phyloP scores from a whole-genome alignment of 2,329 filamentous ascomycete genomes.

The Cordyceps javanica region DNA sequence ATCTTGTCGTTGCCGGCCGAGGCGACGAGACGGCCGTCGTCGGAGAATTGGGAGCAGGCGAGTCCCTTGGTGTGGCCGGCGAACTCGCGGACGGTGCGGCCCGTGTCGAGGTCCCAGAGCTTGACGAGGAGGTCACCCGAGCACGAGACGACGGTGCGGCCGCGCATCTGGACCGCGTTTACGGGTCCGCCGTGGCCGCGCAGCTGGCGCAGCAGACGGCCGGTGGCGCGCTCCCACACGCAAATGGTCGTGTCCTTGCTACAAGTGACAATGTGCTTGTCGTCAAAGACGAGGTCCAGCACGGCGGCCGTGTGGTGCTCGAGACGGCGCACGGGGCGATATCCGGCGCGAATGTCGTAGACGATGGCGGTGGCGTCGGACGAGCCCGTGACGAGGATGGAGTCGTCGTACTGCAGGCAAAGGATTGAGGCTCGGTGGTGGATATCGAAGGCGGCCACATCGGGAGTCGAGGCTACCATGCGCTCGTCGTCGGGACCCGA shows the following conservation, averaged over 20 bases:
- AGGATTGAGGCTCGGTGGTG: conserved; percentile 91
- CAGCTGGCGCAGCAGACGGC: conserved; percentile 68
- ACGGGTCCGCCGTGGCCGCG: conserved; percentile 85
- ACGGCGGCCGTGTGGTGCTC: conserved; percentile 79
- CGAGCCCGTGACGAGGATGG: conserved; percentile 90
- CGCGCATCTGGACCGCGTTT: conserved; percentile 92
- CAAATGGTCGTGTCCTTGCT: conserved; percentile 94
- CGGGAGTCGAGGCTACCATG: conserved; percentile 43
- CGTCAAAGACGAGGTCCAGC: conserved; percentile 87
- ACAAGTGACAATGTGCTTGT: conserved; percentile 90
- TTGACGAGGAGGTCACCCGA: conserved; percentile 91
- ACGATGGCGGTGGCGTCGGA: conserved; percentile 89
- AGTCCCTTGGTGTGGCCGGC: conserved; percentile 85
- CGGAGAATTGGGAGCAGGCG: conserved; percentile 91
- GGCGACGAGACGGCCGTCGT: conserved; percentile 88
- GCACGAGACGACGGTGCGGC: conserved; percentile 87
- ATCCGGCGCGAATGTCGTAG: conserved; percentile 75
- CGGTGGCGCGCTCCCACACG: conserved; percentile 84
- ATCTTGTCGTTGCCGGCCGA: conserved; percentile 93
- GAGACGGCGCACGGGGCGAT: conserved; percentile 73
- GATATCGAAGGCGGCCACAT: conserved; percentile 49
- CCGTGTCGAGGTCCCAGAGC: conserved; percentile 90
- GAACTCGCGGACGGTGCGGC: conserved; percentile 85
- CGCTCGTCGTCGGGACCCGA: conserved; percentile 44
- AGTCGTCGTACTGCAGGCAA: conserved; percentile 88